Base-by-base conservation (phyloP, 164 flowering plant species). In the Magnolia kwangsiensis region DNA sequence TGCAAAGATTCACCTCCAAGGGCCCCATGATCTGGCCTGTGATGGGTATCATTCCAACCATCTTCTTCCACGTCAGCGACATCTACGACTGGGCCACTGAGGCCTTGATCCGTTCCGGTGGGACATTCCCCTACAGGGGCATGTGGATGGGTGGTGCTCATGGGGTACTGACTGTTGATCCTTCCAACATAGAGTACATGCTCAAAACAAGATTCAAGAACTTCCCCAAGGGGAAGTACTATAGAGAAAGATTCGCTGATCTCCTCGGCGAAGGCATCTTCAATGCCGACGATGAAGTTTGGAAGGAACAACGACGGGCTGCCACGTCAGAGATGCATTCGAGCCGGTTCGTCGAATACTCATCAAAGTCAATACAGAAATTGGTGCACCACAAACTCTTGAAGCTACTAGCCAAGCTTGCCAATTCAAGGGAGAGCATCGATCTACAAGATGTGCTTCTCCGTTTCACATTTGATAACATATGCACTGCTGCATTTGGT, bases 261-360 rank as follows among this genome's bases (percentile, higher is more conserved):
- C 79, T 94, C 21, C 90, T 94, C 9, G 96, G 97, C 0, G 81
- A 82, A 55, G 98, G 97, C 7, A 91, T 94, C 50, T 94, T 94
- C 76, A 92, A 90, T 71, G 90, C 86, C 10, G 98, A 94, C 50
- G 89, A 81, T 2, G 88, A 87, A 2, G 20, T 21, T 11, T 94
- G 98, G 97, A 82, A 82, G 83, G 80, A 76, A 14, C 95, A 92
- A 74, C 71, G 97, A 13, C 78, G 84, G 64, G 72, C 85, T 0
- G 91, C 89, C 0, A 88, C 81, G 14, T 66, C 81, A 0, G 92
- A 88, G 85, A 89, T 93, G 90, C 92, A 88, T 61, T 76, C 91
- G 0, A 66, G 59, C 69, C 78, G 83, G 55, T 90, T 93, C 67
- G 72, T 84, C 14, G 82, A 86, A 11, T 85, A 82, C 80, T 86